Conservation (phyloP, 2,329 filamentous ascomycete species). For the Mycosphaerelloides madeirae region DNA sequence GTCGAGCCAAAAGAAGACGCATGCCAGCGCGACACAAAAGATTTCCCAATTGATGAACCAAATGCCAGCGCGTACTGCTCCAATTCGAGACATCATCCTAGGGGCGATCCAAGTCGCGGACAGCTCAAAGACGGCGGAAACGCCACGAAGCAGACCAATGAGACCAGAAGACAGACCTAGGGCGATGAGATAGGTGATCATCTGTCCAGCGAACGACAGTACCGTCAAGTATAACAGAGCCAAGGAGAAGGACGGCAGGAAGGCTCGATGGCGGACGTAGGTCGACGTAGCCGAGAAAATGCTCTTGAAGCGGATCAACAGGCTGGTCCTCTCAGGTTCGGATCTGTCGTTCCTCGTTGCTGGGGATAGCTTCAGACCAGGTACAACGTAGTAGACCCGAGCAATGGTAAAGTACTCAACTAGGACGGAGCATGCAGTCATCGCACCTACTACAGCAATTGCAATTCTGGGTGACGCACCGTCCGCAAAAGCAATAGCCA, state of each 20-base stretch:
- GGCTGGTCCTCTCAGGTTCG: background rate
- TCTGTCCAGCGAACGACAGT: slow-evolving; percentile 56
- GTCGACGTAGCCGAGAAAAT: slow-evolving; percentile 23
- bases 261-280: slow-evolving; percentile 53
- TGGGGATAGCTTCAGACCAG: slow-evolving; percentile 22
- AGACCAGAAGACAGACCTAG: slow-evolving; percentile 49
- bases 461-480: slow-evolving; percentile 46
- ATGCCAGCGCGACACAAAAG: slow-evolving; percentile 45
- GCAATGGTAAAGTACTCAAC: slow-evolving; percentile 54
- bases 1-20: slow-evolving; percentile 31
- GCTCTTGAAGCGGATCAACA: slow-evolving; percentile 3
- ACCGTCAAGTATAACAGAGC: slow-evolving; percentile 60
- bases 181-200: slow-evolving; percentile 60
- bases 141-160: slow-evolving; percentile 51
- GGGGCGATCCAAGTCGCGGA: slow-evolving; percentile 59
- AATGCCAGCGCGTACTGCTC: slow-evolving; percentile 58
- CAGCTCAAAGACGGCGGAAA: slow-evolving; percentile 54
- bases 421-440: slow-evolving; percentile 47
- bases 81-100: slow-evolving; percentile 47
- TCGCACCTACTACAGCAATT: slow-evolving; percentile 46
- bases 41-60: slow-evolving; percentile 69
- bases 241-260: slow-evolving; percentile 57
- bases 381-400: slow-evolving; percentile 35
- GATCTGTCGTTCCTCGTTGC: slow-evolving; percentile 2
- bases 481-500: slow-evolving; percentile 49